A percentile compares a stretch with the other conserved stretches of the same genome.
Conservation (phyloP, 345 rosid genomes). For the Ailanthus altissimus region DNA sequence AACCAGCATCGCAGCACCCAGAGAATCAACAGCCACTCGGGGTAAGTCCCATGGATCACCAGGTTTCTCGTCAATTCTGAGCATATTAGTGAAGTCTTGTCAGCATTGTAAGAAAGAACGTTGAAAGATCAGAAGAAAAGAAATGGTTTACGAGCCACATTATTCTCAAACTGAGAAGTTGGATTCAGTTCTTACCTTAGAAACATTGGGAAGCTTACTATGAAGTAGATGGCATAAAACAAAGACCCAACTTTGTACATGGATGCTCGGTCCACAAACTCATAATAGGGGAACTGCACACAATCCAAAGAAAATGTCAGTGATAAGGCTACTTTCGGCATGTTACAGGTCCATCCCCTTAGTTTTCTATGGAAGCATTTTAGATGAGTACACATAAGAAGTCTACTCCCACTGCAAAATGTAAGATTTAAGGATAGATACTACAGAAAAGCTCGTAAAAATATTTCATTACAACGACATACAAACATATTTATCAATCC, state of each 20-base stretch:
- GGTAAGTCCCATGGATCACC: conserved; percentile 77
- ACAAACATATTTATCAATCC: neutral
- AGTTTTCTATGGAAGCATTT: neutral
- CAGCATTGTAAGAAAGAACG: neutral
- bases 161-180: neutral
- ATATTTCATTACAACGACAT: neutral
- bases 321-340: neutral
- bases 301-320: conserved; percentile 26
- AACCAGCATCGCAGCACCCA: conserved; percentile 96
- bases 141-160: neutral
- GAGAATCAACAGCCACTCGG: conserved; percentile 85
- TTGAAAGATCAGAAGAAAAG: neutral
- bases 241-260: conserved; percentile 96
- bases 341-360: neutral
- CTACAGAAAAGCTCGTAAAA: neutral
- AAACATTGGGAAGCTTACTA: conserved; percentile 99
- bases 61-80: conserved; percentile 92
- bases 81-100: neutral
- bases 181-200: conserved; percentile 61
- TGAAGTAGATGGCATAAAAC: conserved; percentile 94
- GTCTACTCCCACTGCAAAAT: neutral
- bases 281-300: conserved; percentile 95
- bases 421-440: neutral
- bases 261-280: conserved; percentile 88
- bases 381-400: too few relatives aligned